phyloP scores from a whole-genome alignment of 257 asterid genomes.

The Nicotiana attenuata region DNA sequence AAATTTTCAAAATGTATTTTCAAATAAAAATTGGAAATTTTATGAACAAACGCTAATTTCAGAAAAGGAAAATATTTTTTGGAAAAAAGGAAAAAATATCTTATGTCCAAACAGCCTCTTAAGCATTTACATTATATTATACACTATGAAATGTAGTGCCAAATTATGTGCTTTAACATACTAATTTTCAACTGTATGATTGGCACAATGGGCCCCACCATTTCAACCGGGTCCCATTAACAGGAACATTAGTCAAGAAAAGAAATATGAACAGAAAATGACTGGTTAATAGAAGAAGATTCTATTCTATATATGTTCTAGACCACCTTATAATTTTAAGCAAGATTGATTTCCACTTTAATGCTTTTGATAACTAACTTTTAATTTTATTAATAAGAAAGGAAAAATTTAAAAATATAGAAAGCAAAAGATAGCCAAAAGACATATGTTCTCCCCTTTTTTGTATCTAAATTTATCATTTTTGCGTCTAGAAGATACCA shows the following conservation, averaged over 20 bases:
- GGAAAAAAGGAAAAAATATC: too few relatives aligned
- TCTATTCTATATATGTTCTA: not conserved
- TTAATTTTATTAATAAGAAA: constrained; percentile 31
- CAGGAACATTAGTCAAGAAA: constrained; percentile 21
- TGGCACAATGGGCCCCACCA: constrained; percentile 30
- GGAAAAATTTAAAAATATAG: constrained; percentile 26
- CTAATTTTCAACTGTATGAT: constrained; percentile 15
- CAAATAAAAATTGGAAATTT: too few relatives aligned
- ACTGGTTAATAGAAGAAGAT: not conserved
- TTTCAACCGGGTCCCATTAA: constrained; percentile 15
- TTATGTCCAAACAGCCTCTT: too few relatives aligned
- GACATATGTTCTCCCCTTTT: constrained; percentile 13
- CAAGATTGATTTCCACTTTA: constrained; percentile 7
- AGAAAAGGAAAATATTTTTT: too few relatives aligned
- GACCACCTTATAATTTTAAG: not conserved
- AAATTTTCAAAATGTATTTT: too few relatives aligned
- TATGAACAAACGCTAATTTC: too few relatives aligned
- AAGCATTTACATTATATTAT: not conserved
- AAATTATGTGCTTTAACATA: constrained; percentile 30
- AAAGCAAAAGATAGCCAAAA: constrained; percentile 9
- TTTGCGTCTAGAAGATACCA: constrained; percentile 17
- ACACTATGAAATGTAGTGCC: constrained; percentile 37
- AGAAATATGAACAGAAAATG: constrained; percentile 25
- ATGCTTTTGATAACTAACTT: constrained; percentile 19
- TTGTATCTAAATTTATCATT: not conserved